Evolutionary conservation across 2,329 filamentous ascomycete species (phyloP).

Genomic region (Aspergillus viridinutans): DNA sequence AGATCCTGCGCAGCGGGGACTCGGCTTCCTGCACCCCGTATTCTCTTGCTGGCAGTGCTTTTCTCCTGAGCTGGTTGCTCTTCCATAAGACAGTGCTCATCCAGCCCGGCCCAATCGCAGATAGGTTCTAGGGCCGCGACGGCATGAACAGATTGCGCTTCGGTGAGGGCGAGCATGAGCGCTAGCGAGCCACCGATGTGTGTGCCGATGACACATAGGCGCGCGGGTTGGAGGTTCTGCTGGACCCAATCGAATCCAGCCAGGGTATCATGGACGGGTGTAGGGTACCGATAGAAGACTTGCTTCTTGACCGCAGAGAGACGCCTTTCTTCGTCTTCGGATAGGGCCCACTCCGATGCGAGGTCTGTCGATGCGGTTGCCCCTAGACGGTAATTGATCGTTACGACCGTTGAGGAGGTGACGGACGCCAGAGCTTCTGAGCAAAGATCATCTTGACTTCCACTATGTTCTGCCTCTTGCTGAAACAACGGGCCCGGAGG

Average conservation of each 20-base stretch:
- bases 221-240: conserved; percentile 24
- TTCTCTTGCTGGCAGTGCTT: conserved; percentile 3
- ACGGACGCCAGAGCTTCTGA: conserved; percentile 24
- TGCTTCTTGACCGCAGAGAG: not conserved
- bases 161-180: conserved; percentile 41
- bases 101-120: conserved; percentile 39
- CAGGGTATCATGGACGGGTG: conserved; percentile 37
- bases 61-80: not conserved
- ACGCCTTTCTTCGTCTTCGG: not conserved
- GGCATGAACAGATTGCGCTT: conserved; percentile 29
- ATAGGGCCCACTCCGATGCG: not conserved
- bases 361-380: not conserved
- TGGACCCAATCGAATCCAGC: conserved; percentile 38
- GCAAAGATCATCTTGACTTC: not conserved
- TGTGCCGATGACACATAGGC: conserved; percentile 30
- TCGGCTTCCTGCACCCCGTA: conserved; percentile 12
- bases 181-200: conserved; percentile 41
- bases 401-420: conserved; percentile 34
- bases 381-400: conserved; percentile 40
- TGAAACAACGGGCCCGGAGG: conserved; percentile 33
- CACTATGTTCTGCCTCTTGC: not conserved
- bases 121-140: conserved; percentile 33
- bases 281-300: conserved; percentile 29
- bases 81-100: conserved; percentile 34
- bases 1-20: conserved; percentile 26